phyloP scores from a whole-genome alignment of 208 protist genomes.

The Trypanosoma rangeli region DNA sequence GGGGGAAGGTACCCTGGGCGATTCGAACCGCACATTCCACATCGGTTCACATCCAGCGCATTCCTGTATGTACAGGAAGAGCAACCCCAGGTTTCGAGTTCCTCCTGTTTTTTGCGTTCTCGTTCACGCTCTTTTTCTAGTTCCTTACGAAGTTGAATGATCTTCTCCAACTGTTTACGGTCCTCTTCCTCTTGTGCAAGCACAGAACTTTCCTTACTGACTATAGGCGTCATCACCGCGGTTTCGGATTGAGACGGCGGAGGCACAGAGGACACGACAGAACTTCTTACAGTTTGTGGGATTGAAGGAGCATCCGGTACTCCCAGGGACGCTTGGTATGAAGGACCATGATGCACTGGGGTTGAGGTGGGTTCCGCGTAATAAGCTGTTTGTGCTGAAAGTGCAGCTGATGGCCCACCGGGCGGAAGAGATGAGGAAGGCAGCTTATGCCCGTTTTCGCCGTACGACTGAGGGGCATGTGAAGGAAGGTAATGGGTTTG shows the following conservation, averaged over 20 bases:
- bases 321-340: not conserved
- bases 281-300: not conserved
- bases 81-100: conserved; percentile 77
- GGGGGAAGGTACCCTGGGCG: conserved; percentile 51
- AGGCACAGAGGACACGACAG: conserved; percentile 1
- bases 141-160: conserved; percentile 78
- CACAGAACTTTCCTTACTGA: not conserved
- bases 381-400: conserved; percentile 1
- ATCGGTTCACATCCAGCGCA: conserved; percentile 38
- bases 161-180: conserved; percentile 73
- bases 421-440: not conserved
- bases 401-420: conserved; percentile 13
- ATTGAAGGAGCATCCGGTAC: not conserved
- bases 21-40: conserved; percentile 66
- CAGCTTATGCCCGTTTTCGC: not conserved
- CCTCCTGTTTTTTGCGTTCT: conserved; percentile 64
- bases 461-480: not conserved
- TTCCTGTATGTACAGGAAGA: conserved; percentile 77
- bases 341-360: not conserved
- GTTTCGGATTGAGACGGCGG: not conserved
- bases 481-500: not conserved
- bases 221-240: conserved; percentile 1
- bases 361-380: conserved; percentile 4
- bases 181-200: conserved; percentile 70
- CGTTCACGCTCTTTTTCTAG: conserved; percentile 74